Percentiles rank a stretch among this genome's conserved stretches.
These are phyloP conservation scores for Malassezia restricta DNA, from an alignment of 1,284 basidiomycete species.

Conservation along the genomic window DNA sequence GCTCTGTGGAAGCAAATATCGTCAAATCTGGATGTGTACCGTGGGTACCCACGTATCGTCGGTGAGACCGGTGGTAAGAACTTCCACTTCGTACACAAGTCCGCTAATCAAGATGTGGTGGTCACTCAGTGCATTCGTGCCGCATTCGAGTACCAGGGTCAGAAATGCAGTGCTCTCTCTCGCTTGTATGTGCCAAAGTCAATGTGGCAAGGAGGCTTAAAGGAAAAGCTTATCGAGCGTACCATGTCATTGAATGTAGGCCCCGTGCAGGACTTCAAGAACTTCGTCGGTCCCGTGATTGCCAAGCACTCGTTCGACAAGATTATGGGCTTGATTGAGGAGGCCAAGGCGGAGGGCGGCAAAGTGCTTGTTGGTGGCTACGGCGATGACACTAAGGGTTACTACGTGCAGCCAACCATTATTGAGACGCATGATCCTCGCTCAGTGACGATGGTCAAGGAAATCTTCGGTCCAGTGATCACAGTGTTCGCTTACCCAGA, in stretches of 20 bases:
- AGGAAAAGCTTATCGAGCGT: constrained; percentile 63
- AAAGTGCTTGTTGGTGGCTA: constrained; percentile 76
- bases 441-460: constrained; percentile 80
- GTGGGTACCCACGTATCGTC: constrained; percentile 88
- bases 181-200: constrained; percentile 78
- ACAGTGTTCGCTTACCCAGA: constrained; percentile 55
- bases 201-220: constrained; percentile 77
- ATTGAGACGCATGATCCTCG: constrained; percentile 85
- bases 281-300: constrained; percentile 94
- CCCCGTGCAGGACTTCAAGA: constrained; percentile 60
- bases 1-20: constrained; percentile 97
- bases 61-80: constrained; percentile 92
- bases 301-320: constrained; percentile 75
- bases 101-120: constrained; percentile 74
- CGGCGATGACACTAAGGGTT: constrained; percentile 77
- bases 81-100: constrained; percentile 83
- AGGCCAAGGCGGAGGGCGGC: constrained; percentile 76
- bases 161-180: constrained; percentile 93
- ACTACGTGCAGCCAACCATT: constrained; percentile 85
- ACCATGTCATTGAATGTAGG: constrained; percentile 76
- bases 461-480: constrained; percentile 92
- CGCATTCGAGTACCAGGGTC: constrained; percentile 94
- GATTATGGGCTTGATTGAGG: constrained; percentile 69
- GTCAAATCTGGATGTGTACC: constrained; percentile 55
- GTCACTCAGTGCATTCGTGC: constrained; percentile 77